Conservation (phyloP, 192 early-diverging fungal species). For the Entomortierella parvispora region DNA sequence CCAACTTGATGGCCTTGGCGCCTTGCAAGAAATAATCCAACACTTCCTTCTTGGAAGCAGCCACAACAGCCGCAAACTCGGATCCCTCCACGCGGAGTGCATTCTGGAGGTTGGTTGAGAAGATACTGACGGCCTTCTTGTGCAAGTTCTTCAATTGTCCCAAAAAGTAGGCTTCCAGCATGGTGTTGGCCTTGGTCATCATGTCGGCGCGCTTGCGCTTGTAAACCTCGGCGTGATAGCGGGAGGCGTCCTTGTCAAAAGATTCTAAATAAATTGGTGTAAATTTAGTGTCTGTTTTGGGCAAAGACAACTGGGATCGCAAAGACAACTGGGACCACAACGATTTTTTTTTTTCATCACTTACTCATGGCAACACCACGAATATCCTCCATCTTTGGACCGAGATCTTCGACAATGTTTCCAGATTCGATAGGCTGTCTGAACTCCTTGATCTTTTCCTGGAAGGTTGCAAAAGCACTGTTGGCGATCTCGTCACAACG, state of each 20-base stretch:
- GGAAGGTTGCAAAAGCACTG: constrained; percentile 77
- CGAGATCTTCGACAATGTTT: constrained; percentile 80
- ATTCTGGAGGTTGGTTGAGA: constrained; percentile 66
- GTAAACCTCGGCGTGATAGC: constrained; percentile 92
- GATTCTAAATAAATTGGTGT: constrained; percentile 44
- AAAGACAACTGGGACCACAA: too few relatives aligned
- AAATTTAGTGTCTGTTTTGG: too few relatives aligned
- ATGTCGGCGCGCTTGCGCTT: constrained; percentile 87
- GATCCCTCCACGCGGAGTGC: constrained; percentile 63
- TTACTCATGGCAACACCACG: constrained; percentile 66
- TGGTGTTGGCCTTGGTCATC: constrained; percentile 77
- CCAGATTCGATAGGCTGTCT: constrained; percentile 81
- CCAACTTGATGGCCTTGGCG: constrained; percentile 67
- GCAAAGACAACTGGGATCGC: too few relatives aligned
- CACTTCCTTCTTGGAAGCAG: constrained; percentile 52
- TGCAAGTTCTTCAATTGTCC: constrained; percentile 90
- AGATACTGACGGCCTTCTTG: constrained; percentile 75
- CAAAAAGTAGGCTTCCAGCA: constrained; percentile 81
- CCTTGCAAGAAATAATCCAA: constrained; percentile 60
- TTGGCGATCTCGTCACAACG: constrained; percentile 97
- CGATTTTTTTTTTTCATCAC: not conserved
- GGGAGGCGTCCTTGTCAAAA: constrained; percentile 91
- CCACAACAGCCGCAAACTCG: constrained; percentile 75
- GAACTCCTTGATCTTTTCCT: constrained; percentile 67
- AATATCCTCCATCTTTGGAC: constrained; percentile 67